Base-by-base conservation (phyloP, 331 rosid species). In the Cucumis variabilis region DNA sequence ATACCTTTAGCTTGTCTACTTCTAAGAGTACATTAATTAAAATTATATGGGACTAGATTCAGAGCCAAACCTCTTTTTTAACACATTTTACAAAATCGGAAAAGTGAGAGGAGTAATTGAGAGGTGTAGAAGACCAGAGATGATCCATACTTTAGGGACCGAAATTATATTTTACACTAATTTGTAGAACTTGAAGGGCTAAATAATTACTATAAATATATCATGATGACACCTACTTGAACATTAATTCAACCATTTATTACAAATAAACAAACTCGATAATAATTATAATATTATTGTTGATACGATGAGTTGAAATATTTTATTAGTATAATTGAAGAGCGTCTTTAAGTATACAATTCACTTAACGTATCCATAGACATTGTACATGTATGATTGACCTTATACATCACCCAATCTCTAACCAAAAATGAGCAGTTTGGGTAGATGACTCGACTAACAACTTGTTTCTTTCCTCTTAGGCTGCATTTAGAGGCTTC, bases 401-500 rank as follows among this genome's bases (percentile, higher is more conserved):
- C 25, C 68, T 63, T 58, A 63, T 63, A 63, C 27, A 63, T 23
- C 27, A 63, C n/a, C 2, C 27, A 63, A 23, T 9, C 69, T 63
- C 69, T 63, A 63, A 23, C 69, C 69, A 1, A 63, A 28, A 37
- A n/a, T 12, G 75, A 33, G 83, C 63, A 24, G 77, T 73, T 25
- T 63, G 23, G 67, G 72, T 83, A 60, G 83, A 82, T 74, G 86
- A 37, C 63, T 41, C 70, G 86, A 37, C 63, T 41, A 55, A 77
- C 72, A 88, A 76, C 82, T 82, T 73, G 20, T 74, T 82, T 90
- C 80, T 88, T 77, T 41, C 68, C 83, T 89, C 91, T 93, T 89
- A 97, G 99, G 95, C 99, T 87, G 96, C 92, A 89, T 97, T 96
- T 86, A 88, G 99, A 86, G 95, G 93, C 86, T 96, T 89, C 89